These are phyloP conservation scores for Vitis riparia DNA, from an alignment of 164 flowering plant genomes.

Conservation along the genomic window DNA sequence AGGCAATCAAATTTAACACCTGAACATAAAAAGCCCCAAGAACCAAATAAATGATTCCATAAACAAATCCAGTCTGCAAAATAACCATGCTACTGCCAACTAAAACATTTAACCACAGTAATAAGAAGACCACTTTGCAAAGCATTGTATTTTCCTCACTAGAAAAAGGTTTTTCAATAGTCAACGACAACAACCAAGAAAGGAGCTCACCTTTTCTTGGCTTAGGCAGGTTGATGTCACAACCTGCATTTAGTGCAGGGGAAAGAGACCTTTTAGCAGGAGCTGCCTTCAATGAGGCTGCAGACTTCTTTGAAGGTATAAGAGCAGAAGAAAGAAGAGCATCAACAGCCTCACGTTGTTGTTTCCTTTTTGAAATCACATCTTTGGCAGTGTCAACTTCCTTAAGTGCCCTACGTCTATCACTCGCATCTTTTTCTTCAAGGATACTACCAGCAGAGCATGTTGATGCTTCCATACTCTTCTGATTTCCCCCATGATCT, in stretches of 20 bases:
- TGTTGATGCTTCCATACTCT: conserved; percentile 14
- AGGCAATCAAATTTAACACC: too few relatives aligned
- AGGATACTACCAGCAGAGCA: conserved; percentile 18
- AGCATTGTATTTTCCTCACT: background rate
- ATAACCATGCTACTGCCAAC: background rate
- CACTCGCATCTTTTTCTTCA: conserved; percentile 19
- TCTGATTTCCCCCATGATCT: conserved; percentile 19
- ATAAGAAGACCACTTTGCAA: background rate
- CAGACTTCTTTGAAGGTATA: conserved; percentile 69
- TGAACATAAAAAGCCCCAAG: too few relatives aligned
- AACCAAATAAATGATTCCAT: background rate
- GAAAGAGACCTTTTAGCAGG: conserved; percentile 43
- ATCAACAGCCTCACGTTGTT: conserved; percentile 86
- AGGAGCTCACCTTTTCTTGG: conserved; percentile 39
- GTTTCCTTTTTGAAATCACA: conserved; percentile 50
- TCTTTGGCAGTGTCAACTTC: conserved; percentile 26
- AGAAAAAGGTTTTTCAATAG: background rate
- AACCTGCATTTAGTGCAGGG: conserved; percentile 21
- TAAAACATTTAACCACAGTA: background rate
- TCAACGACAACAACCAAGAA: background rate
- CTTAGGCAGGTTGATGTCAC: conserved; percentile 40
- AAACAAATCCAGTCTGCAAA: background rate
- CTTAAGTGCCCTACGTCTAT: conserved; percentile 17
- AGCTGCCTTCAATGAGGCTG: conserved; percentile 30
- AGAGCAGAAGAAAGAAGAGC: conserved; percentile 78